Evolutionary conservation across 2,329 filamentous ascomycete genomes (phyloP), one percentile per base, ranked within the genome.

Genomic region (Ophiostoma australiae): DNA sequence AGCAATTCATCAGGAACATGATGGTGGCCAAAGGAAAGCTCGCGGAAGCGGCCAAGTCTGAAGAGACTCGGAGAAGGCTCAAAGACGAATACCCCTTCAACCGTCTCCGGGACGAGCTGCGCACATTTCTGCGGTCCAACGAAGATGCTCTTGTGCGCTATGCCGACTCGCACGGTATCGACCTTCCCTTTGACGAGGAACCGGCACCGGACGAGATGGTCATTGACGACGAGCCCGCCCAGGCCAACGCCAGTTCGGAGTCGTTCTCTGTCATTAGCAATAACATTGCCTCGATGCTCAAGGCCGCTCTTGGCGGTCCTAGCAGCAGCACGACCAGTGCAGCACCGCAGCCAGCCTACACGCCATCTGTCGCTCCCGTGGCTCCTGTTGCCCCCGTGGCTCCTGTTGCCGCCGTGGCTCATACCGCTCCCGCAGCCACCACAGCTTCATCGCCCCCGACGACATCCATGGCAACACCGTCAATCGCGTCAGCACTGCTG

Each of bases 1-100:
- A 69, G 8, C 69, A 63, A 20, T 75, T 76, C 48, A 23, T 74
- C 20, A 31, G 33, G 10, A 69, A 74, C 31, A 73, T 74, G 69
- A 66, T 68, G 69, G 31, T 17, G 61, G 76, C 80, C 66, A 80
- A 82, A 27, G 81, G 81, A 1, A 79, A 82, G 15, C 79, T 86
- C 35, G 85, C 87, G 74, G 84, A 83, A 75, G 74, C 84, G 1
- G 87, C 83, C 79, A 79, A 79, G 1, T 85, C 89, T 70, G 86
- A 88, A 75, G 72, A 77, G 63, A 74, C 76, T 11, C 76, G 76
- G 73, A 75, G 80, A 78, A 70, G 67, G 74, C 66, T 84, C 10
- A 78, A 78, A 72, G 79, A 79, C 6, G 79, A 80, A 63, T 82
- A 82, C 55, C 79, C 81, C 1, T 74, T 79, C n/a, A 79, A 80